Conservation (phyloP, 2,329 filamentous ascomycete genomes). For the Cladophialophora carrionii region DNA sequence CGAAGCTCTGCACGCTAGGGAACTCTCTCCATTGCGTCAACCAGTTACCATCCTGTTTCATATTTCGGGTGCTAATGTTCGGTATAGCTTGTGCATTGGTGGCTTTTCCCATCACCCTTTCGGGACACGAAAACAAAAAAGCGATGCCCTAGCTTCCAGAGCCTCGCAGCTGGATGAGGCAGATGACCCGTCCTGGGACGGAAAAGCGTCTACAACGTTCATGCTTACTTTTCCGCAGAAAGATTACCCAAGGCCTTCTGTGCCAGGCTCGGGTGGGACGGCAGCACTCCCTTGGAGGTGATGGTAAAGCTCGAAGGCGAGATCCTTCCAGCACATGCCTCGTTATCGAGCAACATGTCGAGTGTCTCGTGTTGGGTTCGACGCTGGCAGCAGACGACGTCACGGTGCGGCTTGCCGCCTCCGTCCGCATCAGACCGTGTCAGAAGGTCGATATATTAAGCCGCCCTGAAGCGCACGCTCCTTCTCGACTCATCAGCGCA, state of each 20-base stretch:
- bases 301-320: background rate
- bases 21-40: background rate
- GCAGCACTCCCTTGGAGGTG: background rate
- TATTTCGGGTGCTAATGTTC: slow-evolving; percentile 10
- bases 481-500: slow-evolving; percentile 10
- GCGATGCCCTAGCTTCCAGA: slow-evolving; percentile 6
- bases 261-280: background rate
- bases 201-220: slow-evolving; percentile 12
- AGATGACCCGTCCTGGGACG: slow-evolving; percentile 20
- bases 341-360: background rate
- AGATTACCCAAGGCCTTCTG: background rate
- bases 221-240: slow-evolving; percentile 22
- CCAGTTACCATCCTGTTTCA: slow-evolving; percentile 10
- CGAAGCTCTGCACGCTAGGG: background rate
- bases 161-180: slow-evolving; percentile 20
- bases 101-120: slow-evolving; percentile 14
- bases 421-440: slow-evolving; percentile 10
- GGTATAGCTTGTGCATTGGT: slow-evolving; percentile 17
- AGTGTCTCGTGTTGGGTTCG: background rate
- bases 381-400: slow-evolving; percentile 5
- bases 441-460: slow-evolving; percentile 14
- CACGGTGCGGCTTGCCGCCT: slow-evolving; percentile 14
- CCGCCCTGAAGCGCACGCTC: background rate
- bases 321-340: background rate
- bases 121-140: slow-evolving; percentile 12